phyloP scores from a whole-genome alignment of 2,329 filamentous ascomycete genomes.

The Talaromyces sp. region DNA sequence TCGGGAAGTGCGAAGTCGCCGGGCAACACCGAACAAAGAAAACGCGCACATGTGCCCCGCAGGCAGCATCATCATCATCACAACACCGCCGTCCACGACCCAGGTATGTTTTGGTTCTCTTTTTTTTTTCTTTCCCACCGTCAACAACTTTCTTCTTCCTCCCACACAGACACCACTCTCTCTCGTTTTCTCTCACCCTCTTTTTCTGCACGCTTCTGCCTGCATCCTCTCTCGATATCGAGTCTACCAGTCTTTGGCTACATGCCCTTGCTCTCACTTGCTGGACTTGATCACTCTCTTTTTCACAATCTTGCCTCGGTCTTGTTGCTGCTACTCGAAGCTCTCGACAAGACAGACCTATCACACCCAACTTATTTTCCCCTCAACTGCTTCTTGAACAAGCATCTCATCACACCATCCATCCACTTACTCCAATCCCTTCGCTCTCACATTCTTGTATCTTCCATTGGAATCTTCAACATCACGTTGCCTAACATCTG shows the following conservation, averaged over 20 bases:
- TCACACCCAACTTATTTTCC: neutral
- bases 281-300: neutral
- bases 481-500: neutral
- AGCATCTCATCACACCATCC: neutral
- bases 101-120: neutral
- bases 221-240: neutral
- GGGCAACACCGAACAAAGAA: neutral
- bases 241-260: neutral
- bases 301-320: neutral
- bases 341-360: neutral
- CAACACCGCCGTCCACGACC: neutral
- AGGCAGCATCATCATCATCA: neutral
- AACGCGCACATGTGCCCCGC: neutral
- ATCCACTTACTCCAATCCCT: neutral
- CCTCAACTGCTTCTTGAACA: neutral
- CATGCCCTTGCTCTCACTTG: neutral
- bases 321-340: neutral
- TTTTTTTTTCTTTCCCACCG: neutral
- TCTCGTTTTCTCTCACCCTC: neutral
- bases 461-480: neutral
- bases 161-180: neutral
- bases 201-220: neutral
- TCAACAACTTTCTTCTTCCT: neutral
- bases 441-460: neutral
- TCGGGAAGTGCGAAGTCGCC: neutral